Evolutionary conservation across 2,329 filamentous ascomycete genomes (phyloP).

Genomic region (Byssoonygena ceratinophila): DNA sequence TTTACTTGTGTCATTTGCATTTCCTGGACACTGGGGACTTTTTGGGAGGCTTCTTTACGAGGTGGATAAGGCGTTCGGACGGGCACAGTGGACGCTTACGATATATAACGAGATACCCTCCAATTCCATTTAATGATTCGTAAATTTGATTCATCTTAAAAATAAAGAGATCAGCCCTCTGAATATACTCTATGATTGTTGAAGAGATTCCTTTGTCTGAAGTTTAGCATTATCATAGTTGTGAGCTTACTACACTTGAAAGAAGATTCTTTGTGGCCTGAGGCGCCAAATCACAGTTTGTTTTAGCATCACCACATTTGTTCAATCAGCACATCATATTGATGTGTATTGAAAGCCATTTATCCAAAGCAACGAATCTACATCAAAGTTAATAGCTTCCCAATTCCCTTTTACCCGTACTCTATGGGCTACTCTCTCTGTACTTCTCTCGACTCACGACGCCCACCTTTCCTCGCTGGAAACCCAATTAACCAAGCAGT

Average conservation of each 20-base stretch:
- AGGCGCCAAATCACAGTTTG: background rate
- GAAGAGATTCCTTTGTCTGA: too few species aligned
- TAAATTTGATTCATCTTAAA: too few species aligned
- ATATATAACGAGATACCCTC: constrained; percentile 9
- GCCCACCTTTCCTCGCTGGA: background rate
- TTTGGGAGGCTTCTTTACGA: background rate
- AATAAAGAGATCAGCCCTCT: too few species aligned
- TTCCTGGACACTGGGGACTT: background rate
- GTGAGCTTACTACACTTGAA: background rate
- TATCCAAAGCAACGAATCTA: background rate
- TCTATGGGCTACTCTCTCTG: background rate
- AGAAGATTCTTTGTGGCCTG: constrained; percentile 3
- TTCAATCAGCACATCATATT: background rate
- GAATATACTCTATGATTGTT: too few species aligned
- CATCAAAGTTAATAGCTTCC: constrained; percentile 1
- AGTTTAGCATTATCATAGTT: too few species aligned
- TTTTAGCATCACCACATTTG: background rate
- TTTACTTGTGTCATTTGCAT: background rate
- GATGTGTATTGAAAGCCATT: background rate
- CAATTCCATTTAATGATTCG: background rate
- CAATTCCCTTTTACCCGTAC: background rate
- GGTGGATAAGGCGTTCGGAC: constrained; percentile 5
- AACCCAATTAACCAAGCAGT: background rate
- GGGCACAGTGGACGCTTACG: background rate
- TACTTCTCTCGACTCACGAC: background rate